These are phyloP conservation scores for Psidium guajava DNA, from an alignment of 345 rosid species.

Conservation along the genomic window DNA sequence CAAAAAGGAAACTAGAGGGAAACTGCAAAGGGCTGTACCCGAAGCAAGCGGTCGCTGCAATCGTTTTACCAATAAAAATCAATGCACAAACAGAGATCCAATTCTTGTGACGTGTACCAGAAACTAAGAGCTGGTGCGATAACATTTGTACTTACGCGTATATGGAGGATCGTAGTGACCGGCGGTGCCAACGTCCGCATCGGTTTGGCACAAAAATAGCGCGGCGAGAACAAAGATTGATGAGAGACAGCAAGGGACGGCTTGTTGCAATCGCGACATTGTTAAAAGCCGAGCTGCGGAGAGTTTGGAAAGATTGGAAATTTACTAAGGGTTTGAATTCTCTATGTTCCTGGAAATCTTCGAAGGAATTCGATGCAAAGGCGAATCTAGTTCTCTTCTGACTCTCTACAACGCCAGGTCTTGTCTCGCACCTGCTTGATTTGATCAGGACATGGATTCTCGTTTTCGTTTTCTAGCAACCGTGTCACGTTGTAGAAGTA, in stretches of 20 bases:
- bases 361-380: neutral
- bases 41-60: conserved; percentile 45
- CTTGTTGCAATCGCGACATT: neutral
- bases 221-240: neutral
- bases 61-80: neutral
- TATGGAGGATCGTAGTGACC: conserved; percentile 31
- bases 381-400: neutral
- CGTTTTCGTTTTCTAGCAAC: neutral
- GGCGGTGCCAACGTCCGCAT: conserved; percentile 29
- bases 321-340: neutral
- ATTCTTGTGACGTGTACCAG: too few species aligned
- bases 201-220: neutral
- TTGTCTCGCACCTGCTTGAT: neutral
- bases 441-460: neutral
- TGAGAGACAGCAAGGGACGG: neutral
- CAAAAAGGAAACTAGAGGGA: conserved; percentile 43
- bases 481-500: neutral
- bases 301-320: neutral
- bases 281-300: neutral
- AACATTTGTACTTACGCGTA: conserved; percentile 17
- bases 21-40: conserved; percentile 26
- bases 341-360: neutral
- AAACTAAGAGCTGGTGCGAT: neutral
- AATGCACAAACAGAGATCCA: neutral
- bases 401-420: neutral